Evolutionary conservation across 83 land plant species (phyloP).

Genomic region (Thuja plicata): DNA sequence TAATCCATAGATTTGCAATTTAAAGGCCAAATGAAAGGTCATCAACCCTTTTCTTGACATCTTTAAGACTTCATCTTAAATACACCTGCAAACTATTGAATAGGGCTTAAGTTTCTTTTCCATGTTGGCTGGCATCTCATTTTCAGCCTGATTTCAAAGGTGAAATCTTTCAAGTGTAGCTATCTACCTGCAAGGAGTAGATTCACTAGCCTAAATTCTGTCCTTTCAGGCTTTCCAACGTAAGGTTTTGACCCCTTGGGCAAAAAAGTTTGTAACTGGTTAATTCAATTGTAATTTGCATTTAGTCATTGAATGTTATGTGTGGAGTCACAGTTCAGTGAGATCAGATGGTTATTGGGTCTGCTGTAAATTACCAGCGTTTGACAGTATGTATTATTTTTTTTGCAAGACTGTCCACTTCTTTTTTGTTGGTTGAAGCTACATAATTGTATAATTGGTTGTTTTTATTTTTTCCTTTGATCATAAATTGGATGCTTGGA

Average conservation of each 20-base stretch:
- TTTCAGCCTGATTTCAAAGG: not conserved
- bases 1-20: no score
- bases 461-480: not conserved
- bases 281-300: not conserved
- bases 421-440: not conserved
- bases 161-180: not conserved
- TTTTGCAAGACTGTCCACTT: not conserved
- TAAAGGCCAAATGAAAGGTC: no score
- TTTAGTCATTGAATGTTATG: not conserved
- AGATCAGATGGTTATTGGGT: not conserved
- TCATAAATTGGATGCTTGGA: not conserved
- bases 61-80: no score
- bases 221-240: conserved; percentile 57
- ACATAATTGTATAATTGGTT: not conserved
- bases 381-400: not conserved
- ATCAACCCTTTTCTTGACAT: no score
- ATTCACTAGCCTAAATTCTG: conserved; percentile 32
- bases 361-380: not conserved
- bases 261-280: not conserved
- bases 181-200: not conserved
- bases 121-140: not conserved
- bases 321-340: not conserved
- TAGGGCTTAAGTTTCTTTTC: not conserved
- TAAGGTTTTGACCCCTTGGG: conserved; percentile 14
- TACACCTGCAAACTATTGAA: no score